phyloP scores from a whole-genome alignment of 371 early-diverging fungal species.

The Gilbertella persicaria region DNA sequence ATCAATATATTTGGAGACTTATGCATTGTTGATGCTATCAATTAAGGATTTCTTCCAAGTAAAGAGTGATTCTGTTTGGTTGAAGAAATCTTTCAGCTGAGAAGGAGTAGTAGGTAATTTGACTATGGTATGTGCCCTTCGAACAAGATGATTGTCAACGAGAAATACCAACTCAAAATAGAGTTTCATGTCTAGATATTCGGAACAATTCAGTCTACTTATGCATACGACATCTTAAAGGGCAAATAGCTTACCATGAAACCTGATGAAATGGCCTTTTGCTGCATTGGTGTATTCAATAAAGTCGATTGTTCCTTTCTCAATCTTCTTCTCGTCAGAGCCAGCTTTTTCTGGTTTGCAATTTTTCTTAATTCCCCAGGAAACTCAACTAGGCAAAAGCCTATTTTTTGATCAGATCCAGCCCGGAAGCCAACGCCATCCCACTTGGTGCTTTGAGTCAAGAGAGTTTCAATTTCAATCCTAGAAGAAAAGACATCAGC shows the following conservation, averaged over 20 bases:
- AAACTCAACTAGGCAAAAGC: slow-evolving; percentile 18
- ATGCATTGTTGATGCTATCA: slow-evolving; percentile 15
- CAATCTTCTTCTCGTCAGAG: slow-evolving; percentile 15
- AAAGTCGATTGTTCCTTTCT: slow-evolving; percentile 14
- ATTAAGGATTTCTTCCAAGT: slow-evolving; percentile 19
- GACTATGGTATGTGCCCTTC: slow-evolving; percentile 15
- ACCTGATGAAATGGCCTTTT: slow-evolving; percentile 22
- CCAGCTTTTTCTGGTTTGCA: slow-evolving; percentile 14
- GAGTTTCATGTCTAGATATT: slow-evolving; percentile 19
- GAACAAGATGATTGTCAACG: slow-evolving; percentile 10
- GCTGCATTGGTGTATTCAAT: slow-evolving; percentile 15
- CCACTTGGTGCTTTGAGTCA: slow-evolving; percentile 15
- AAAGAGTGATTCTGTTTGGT: slow-evolving; percentile 15
- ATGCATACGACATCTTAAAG: slow-evolving; percentile 15
- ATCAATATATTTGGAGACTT: slow-evolving; percentile 12
- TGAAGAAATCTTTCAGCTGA: slow-evolving; percentile 15
- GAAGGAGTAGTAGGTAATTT: slow-evolving; percentile 15
- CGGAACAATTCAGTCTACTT: slow-evolving; percentile 19
- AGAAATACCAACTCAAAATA: slow-evolving; percentile 19
- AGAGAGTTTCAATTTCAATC: slow-evolving; percentile 16
- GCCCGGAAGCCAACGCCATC: slow-evolving; percentile 17
- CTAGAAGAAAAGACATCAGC: slow-evolving; percentile 8
- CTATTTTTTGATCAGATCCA: slow-evolving; percentile 17
- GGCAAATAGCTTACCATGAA: slow-evolving; percentile 17
- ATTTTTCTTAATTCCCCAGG: slow-evolving; percentile 20